These are phyloP conservation scores for Sicyos edulis DNA, from an alignment of 306 rosid genomes.

Conservation along the genomic window DNA sequence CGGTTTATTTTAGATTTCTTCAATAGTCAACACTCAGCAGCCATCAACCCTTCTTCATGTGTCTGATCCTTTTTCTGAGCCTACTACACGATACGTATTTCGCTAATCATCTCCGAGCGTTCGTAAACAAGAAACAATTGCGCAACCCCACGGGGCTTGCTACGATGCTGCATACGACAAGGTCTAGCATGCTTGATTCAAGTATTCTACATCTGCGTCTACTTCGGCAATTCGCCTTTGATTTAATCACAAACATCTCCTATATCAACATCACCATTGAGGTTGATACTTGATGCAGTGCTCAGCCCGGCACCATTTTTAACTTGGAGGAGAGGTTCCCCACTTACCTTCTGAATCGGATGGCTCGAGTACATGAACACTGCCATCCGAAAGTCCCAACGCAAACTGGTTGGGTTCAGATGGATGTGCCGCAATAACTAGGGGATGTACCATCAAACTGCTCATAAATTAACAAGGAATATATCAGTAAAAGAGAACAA, in stretches of 20 bases:
- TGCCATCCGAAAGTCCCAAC: conserved; percentile 86
- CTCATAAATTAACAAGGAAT: conserved; percentile 20
- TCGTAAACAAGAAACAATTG: conserved; percentile 23
- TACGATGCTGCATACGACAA: conserved; percentile 41
- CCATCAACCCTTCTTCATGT: not conserved
- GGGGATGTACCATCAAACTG: conserved; percentile 76
- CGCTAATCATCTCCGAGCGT: not conserved
- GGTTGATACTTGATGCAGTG: conserved; percentile 59
- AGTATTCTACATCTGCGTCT: conserved; percentile 53
- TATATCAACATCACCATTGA: conserved; percentile 51
- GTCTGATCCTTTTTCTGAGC: not conserved
- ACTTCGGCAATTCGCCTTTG: conserved; percentile 54
- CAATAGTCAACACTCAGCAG: not conserved
- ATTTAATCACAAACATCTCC: conserved; percentile 26
- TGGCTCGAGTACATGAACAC: conserved; percentile 88
- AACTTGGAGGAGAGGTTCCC: conserved; percentile 78
- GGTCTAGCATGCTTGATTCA: conserved; percentile 36
- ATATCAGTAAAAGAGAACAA: not conserved
- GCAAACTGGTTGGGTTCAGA: conserved; percentile 91
- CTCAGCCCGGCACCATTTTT: conserved; percentile 96
- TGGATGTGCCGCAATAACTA: conserved; percentile 95
- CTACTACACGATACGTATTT: not conserved
- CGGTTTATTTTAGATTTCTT: not conserved
- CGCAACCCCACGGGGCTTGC: conserved; percentile 28
- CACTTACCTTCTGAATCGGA: conserved; percentile 89